Conservation (phyloP, 163 green algal genomes). For the Scenedesmus sp. region DNA sequence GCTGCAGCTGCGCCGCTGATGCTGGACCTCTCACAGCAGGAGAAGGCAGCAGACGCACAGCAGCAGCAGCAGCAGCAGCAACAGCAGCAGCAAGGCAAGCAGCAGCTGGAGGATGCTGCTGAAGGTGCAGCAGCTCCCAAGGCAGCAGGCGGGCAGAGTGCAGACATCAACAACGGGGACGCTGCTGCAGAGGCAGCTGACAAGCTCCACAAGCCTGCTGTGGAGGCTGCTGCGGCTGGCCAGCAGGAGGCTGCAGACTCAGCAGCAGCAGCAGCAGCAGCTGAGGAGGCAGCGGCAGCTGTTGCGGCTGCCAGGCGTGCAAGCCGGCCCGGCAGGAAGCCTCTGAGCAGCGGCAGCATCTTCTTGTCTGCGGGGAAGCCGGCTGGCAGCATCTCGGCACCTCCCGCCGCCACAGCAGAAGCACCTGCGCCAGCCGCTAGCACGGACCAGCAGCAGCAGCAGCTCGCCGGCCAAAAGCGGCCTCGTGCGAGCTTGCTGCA, state of each 20-base stretch:
- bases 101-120: not conserved
- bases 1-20: not conserved
- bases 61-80: not conserved
- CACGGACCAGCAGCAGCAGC: not conserved
- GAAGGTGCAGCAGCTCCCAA: not conserved
- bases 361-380: not conserved
- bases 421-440: not conserved
- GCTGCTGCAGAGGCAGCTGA: not conserved
- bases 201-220: not conserved
- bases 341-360: not conserved
- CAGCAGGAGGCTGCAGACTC: not conserved
- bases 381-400: not conserved
- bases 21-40: not conserved
- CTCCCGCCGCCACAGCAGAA: not conserved
- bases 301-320: not conserved
- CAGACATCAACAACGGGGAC: conserved; percentile 29
- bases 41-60: not conserved
- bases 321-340: conserved; percentile 13
- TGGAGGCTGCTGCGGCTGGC: not conserved
- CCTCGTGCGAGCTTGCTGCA: not conserved
- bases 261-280: not conserved
- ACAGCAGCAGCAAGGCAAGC: not conserved
- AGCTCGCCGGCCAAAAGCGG: not conserved
- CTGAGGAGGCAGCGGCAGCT: not conserved
- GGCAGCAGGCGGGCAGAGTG: not conserved